Percentiles rank a stretch among this genome's conserved stretches.
These are phyloP conservation scores for Rhizopogon vesiculosus DNA, from an alignment of 768 basidiomycete species.

Conservation along the genomic window DNA sequence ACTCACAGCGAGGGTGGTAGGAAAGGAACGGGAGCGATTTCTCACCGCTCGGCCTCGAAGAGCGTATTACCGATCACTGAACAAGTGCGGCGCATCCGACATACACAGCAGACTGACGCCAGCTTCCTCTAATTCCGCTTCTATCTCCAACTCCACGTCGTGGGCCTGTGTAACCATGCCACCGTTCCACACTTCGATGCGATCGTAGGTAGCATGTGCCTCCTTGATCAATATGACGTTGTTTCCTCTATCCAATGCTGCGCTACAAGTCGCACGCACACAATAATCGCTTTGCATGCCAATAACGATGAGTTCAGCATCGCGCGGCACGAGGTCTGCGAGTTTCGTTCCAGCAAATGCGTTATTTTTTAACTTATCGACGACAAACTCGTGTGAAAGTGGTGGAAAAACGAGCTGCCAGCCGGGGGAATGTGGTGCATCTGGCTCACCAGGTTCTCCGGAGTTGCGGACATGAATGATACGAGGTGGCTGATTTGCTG, in stretches of 20 bases:
- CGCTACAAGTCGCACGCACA: slow-evolving; percentile 50
- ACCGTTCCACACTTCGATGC: slow-evolving; percentile 56
- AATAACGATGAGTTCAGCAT: slow-evolving; percentile 61
- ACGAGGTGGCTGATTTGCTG: slow-evolving; percentile 40
- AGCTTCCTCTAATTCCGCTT: slow-evolving; percentile 64
- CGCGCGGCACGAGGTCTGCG: slow-evolving; percentile 40
- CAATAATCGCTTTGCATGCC: slow-evolving; percentile 69
- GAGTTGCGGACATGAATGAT: slow-evolving; percentile 68
- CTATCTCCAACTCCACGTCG: slow-evolving; percentile 53
- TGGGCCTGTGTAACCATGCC: slow-evolving; percentile 49
- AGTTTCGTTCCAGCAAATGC: slow-evolving; percentile 60
- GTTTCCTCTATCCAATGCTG: slow-evolving; percentile 60
- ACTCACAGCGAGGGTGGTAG: neutral
- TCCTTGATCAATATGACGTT: slow-evolving; percentile 58
- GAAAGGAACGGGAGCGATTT: neutral
- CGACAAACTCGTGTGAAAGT: slow-evolving; percentile 43
- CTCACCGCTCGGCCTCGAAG: neutral
- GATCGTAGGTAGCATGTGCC: slow-evolving; percentile 66
- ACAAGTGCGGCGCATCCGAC: slow-evolving; percentile 57
- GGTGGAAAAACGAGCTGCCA: slow-evolving; percentile 61
- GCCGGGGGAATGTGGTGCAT: slow-evolving; percentile 50
- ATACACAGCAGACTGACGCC: slow-evolving; percentile 64
- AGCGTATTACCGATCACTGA: slow-evolving; percentile 45
- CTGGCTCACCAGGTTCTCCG: slow-evolving; percentile 57
- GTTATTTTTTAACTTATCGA: slow-evolving; percentile 70